Percentiles rank a stretch among this genome's conserved stretches.
Evolutionary conservation across 2,329 filamentous ascomycete species (phyloP).

Genomic region (Whalleya microplaca): DNA sequence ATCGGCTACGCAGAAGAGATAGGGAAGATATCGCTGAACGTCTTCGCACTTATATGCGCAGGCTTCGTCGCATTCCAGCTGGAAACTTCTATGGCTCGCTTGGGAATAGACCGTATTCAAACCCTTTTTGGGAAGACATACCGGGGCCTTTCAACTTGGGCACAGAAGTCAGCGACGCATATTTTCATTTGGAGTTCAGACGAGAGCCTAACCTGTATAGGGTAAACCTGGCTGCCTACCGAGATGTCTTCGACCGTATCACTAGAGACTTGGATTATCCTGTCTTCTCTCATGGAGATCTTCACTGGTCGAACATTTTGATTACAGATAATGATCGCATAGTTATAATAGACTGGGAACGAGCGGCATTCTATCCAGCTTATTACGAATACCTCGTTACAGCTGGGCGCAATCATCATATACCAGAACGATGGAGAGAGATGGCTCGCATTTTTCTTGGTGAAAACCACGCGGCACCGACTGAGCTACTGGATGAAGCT

Average conservation of each 20-base stretch:
- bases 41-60: background rate
- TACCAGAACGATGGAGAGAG: background rate
- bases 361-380: slow-evolving; percentile 16
- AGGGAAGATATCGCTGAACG: background rate
- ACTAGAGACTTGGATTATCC: background rate
- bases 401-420: too few relatives aligned
- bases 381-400: slow-evolving; percentile 12
- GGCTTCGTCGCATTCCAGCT: too few relatives aligned
- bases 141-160: background rate
- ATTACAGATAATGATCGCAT: slow-evolving; percentile 13
- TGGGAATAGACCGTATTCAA: too few relatives aligned
- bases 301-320: slow-evolving; percentile 13
- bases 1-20: background rate
- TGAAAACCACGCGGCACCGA: background rate
- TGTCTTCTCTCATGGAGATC: slow-evolving; percentile 20
- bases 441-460: background rate
- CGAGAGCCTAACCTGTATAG: background rate
- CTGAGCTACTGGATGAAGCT: too few relatives aligned
- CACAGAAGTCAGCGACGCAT: background rate
- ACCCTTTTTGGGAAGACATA: too few relatives aligned
- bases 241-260: background rate
- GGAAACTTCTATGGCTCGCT: too few relatives aligned
- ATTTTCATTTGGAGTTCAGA: background rate
- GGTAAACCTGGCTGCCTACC: background rate
- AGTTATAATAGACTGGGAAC: slow-evolving; percentile 15